These are phyloP conservation scores for Bigelowiella natans DNA, from an alignment of 78 protist genomes.

Conservation along the genomic window DNA sequence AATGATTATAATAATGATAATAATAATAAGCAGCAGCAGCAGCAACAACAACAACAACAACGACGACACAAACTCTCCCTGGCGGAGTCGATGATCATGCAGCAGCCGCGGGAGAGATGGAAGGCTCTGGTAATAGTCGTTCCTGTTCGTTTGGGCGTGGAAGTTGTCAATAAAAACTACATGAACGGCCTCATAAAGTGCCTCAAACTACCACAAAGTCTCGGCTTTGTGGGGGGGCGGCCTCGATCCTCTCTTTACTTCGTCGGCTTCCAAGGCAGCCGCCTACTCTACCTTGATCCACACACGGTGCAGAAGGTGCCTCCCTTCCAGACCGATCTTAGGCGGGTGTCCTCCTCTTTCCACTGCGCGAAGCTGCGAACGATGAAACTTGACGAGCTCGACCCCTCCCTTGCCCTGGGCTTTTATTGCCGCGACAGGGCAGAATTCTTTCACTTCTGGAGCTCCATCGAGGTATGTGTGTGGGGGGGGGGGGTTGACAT, in stretches of 20 bases:
- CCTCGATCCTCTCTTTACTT: neutral
- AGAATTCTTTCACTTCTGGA: neutral
- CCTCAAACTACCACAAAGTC: neutral
- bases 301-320: neutral
- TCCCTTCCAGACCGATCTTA: too few species aligned
- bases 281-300: neutral
- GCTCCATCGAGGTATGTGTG: neutral
- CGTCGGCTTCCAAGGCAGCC: neutral
- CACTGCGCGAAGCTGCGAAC: neutral
- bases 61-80: too few species aligned
- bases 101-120: too few species aligned
- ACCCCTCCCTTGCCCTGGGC: constrained; percentile 5
- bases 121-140: neutral
- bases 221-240: constrained; percentile 3
- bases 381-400: neutral
- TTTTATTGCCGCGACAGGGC: neutral
- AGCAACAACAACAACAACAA: too few species aligned
- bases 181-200: neutral
- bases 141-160: neutral
- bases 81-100: too few species aligned
- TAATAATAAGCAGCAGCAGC: too few species aligned
- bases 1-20: too few species aligned
- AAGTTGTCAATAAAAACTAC: neutral
- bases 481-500: too few species aligned
- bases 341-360: too few species aligned